A percentile compares a stretch with the other conserved stretches of the same genome.
These are phyloP conservation scores for Aspergillus floridensis DNA, from an alignment of 2,329 filamentous ascomycete genomes.

Conservation along the genomic window DNA sequence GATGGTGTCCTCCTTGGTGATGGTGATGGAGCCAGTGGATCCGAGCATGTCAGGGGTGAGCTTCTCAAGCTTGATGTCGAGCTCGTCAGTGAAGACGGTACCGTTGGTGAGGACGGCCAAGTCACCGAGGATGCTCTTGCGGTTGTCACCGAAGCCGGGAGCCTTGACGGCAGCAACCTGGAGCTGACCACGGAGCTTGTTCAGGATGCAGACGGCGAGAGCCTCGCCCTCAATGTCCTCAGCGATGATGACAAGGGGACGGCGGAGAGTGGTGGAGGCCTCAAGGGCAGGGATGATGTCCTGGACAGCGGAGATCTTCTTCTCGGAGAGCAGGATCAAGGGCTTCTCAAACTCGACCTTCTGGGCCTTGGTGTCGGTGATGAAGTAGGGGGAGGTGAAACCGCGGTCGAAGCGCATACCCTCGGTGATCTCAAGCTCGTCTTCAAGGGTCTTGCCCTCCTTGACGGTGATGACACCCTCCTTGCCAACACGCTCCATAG, in stretches of 20 bases:
- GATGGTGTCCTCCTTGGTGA: slow-evolving; percentile 99
- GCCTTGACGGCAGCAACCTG: slow-evolving; percentile 99
- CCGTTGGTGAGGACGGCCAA: slow-evolving; percentile 93
- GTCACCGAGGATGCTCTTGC: slow-evolving; percentile 98
- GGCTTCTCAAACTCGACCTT: slow-evolving; percentile 99
- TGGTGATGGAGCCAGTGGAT: slow-evolving; percentile 96
- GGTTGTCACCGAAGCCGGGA: slow-evolving; percentile 98
- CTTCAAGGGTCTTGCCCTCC: slow-evolving; percentile 97
- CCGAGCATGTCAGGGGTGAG: slow-evolving; percentile 93
- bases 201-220: slow-evolving; percentile 96
- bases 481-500: slow-evolving; percentile 99
- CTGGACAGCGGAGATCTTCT: slow-evolving; percentile 99
- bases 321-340: slow-evolving; percentile 95
- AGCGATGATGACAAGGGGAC: slow-evolving; percentile 95
- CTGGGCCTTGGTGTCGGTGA: slow-evolving; percentile 96
- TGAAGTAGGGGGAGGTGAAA: slow-evolving; percentile 99
- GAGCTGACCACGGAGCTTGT: slow-evolving; percentile 99
- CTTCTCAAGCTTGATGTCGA: slow-evolving; percentile 99
- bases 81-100: slow-evolving; percentile 96
- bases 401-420: slow-evolving; percentile 99
- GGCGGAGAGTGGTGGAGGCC: slow-evolving; percentile 90
- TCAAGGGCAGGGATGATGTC: slow-evolving; percentile 98
- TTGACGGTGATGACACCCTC: slow-evolving; percentile 99
- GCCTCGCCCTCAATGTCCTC: slow-evolving; percentile 99
- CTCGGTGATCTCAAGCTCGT: slow-evolving; percentile 98